A percentile compares a stretch with the other conserved stretches of the same genome.
phyloP scores from a whole-genome alignment of 148 eudicot species.

The Simmondsia chinensis region DNA sequence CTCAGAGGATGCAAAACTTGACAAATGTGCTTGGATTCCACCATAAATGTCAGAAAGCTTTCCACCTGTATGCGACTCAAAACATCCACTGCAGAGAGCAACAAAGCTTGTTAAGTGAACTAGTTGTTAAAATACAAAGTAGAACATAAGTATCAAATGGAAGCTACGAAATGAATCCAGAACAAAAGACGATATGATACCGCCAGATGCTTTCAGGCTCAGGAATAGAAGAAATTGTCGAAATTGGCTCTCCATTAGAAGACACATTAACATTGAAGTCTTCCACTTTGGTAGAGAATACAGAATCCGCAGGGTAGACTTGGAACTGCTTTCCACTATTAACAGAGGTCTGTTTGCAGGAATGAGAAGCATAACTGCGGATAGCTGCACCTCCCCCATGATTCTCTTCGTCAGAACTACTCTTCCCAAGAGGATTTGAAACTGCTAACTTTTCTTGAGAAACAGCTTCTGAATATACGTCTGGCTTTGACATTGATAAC shows the following conservation, averaged over 20 bases:
- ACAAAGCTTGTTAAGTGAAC: conserved; percentile 3
- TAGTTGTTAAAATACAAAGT: background rate
- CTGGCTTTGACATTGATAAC: conserved; percentile 22
- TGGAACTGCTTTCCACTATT: conserved; percentile 26
- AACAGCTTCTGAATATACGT: conserved; percentile 19
- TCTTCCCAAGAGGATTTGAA: conserved; percentile 18
- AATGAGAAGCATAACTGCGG: conserved; percentile 9
- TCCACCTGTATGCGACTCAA: conserved; percentile 66
- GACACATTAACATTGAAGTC: conserved; percentile 7
- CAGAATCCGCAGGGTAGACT: conserved; percentile 28
- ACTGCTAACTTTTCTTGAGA: conserved; percentile 23
- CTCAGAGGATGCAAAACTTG: conserved; percentile 64
- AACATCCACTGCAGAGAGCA: conserved; percentile 62
- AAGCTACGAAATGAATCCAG: background rate
- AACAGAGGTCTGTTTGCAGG: conserved; percentile 28
- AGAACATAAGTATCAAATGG: background rate
- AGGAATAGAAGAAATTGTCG: conserved; percentile 52
- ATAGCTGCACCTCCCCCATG: conserved; percentile 22
- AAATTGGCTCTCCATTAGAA: conserved; percentile 23
- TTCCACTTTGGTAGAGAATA: conserved; percentile 12
- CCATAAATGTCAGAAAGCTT: conserved; percentile 33
- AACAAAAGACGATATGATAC: conserved; percentile 41
- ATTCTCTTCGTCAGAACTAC: conserved; percentile 19
- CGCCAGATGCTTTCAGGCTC: conserved; percentile 84
- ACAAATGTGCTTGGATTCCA: conserved; percentile 90